These are phyloP conservation scores for Stagonosporopsis rhizophila DNA, from an alignment of 2,329 filamentous ascomycete genomes.

Conservation along the genomic window DNA sequence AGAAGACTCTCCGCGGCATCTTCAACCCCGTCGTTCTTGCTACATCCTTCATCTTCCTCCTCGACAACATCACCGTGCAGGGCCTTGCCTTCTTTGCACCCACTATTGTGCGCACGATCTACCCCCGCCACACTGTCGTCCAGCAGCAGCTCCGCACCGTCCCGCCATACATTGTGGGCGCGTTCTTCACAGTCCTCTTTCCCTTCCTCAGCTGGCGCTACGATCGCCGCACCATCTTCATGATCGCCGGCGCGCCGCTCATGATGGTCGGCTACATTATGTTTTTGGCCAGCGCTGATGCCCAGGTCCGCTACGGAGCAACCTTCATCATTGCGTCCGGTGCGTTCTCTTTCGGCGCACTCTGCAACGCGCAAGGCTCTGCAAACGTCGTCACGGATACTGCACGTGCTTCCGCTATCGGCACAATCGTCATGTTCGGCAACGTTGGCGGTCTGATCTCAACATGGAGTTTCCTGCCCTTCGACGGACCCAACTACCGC, in stretches of 20 bases:
- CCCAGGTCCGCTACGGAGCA: constrained; percentile 69
- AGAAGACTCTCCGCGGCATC: constrained; percentile 68
- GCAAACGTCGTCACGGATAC: constrained; percentile 77
- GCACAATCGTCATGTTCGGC: constrained; percentile 73
- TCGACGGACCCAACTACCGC: constrained; percentile 69
- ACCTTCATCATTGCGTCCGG: constrained; percentile 73
- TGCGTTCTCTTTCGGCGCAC: constrained; percentile 68
- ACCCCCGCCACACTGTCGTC: constrained; percentile 64
- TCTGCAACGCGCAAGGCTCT: constrained; percentile 71
- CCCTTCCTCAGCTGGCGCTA: constrained; percentile 68
- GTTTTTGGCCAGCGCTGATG: constrained; percentile 64
- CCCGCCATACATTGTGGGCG: constrained; percentile 73
- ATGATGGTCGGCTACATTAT: constrained; percentile 74
- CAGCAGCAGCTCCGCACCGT: constrained; percentile 74
- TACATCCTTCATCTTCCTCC: constrained; percentile 66
- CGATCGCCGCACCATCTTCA: constrained; percentile 67
- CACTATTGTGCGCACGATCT: constrained; percentile 74
- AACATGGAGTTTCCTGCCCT: constrained; percentile 70
- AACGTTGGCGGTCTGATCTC: constrained; percentile 74
- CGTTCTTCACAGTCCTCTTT: constrained; percentile 69
- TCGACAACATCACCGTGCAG: constrained; percentile 75
- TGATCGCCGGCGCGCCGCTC: constrained; percentile 66
- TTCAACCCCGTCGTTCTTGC: constrained; percentile 67
- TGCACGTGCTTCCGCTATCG: constrained; percentile 70
- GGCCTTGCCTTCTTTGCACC: constrained; percentile 74